Evolutionary conservation across 176 grass and related monocot genomes (phyloP), one percentile per base, ranked within the genome.

Genomic region (Secale cereale): DNA sequence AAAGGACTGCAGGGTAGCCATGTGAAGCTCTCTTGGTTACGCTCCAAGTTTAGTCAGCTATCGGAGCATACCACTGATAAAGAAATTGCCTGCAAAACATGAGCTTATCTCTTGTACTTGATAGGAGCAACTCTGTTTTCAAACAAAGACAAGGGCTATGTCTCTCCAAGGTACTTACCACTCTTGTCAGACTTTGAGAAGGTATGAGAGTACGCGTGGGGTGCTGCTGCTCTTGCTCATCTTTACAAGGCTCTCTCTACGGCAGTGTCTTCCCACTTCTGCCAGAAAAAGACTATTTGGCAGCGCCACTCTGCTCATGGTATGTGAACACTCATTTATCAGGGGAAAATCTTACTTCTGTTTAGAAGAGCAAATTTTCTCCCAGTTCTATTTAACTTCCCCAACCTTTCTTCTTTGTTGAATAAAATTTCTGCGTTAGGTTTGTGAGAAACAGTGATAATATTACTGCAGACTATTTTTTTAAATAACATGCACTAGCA

Each of bases 71-170:
- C 84, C 2, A 72, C 65, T 70, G 27, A 59, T 22, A 25, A 86
- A 20, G 48, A 86, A 37, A 71, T 80, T 52, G 50, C 40, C 32
- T 79, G 43, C 78, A 70, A 65, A 65, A 80, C 84, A 52, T 72
- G 84, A 79, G 84, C 84, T 17, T 86, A 86, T 39, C 76, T 86
- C 54, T 25, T 86, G 37, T 86, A 70, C 65, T 78, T 86, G 48
- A 79, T 86, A 40, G 84, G 84, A 80, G 78, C 65, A 30, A 79
- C 50, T 32, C 41, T 86, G 65, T 30, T 86, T 86, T 14, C 65
- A 9, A 54, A 70, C 6, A 57, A 14, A 79, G 37, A 78, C 0
- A 78, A 28, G 25, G 84, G 65, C 32, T 72, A 74, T 74, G 76
- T 86, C 40, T 86, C 76, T 13, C 65, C 84, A 61, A 86, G 72